Evolutionary conservation across 176 grass and related monocot genomes (phyloP).

Genomic region (Oryza coarctata): DNA sequence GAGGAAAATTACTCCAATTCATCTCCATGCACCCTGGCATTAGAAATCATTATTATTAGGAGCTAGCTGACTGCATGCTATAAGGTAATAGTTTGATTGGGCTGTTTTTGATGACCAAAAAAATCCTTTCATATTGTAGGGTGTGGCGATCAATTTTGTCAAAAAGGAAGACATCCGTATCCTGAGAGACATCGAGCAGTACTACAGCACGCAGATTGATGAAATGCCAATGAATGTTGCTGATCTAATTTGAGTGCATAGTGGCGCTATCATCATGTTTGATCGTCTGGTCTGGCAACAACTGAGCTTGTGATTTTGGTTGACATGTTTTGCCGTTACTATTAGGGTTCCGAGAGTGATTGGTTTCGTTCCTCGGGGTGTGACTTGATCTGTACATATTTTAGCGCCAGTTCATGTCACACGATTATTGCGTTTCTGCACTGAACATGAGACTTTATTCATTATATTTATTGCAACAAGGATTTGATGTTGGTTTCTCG

Average conservation of each 20-base stretch:
- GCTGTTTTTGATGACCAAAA: not conserved
- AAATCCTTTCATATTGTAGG: slow-evolving; percentile 40
- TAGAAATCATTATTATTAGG: not conserved
- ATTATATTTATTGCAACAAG: not conserved
- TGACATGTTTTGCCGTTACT: not conserved
- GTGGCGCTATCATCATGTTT: not conserved
- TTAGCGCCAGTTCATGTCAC: slow-evolving; percentile 35
- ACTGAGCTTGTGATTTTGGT: not conserved
- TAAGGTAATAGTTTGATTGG: not conserved
- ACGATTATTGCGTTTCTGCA: not conserved
- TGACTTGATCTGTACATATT: slow-evolving; percentile 43
- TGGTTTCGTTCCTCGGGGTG: not conserved
- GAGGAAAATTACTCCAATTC: not conserved
- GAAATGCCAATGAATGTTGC: slow-evolving; percentile 99
- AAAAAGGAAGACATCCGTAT: slow-evolving; percentile 96
- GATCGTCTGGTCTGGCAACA: not conserved
- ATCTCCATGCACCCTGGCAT: not conserved
- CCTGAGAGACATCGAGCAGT: slow-evolving; percentile 92
- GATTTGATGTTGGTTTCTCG: not conserved
- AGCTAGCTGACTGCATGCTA: not conserved
- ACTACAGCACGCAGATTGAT: slow-evolving; percentile 99
- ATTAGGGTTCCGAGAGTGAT: not conserved
- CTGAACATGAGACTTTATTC: not conserved
- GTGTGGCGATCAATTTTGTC: slow-evolving; percentile 98
- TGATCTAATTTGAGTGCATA: slow-evolving; percentile 67